Conservation (phyloP, 1,284 basidiomycete genomes). For the Naganishia sp. region DNA sequence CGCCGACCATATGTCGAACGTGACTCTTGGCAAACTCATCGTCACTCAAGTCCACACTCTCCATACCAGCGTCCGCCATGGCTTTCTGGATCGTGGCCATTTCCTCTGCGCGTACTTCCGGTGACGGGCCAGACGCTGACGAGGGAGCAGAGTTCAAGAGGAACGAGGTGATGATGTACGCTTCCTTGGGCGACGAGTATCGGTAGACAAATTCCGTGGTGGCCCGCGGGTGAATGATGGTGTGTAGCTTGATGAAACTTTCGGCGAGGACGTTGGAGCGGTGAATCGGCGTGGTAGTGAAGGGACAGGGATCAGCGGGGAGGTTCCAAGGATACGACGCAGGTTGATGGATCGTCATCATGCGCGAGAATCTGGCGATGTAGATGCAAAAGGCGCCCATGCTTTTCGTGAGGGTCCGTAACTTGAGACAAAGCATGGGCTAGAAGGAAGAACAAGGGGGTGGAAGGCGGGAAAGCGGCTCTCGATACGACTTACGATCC, state of each 20-base stretch:
- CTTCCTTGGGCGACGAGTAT: constrained; percentile 60
- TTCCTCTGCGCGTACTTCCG: constrained; percentile 63
- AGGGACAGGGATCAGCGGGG: constrained; percentile 15
- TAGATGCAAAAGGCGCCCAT: constrained; percentile 18
- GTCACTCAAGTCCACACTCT: constrained; percentile 84
- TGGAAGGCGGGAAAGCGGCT: constrained; percentile 17
- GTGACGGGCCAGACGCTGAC: constrained; percentile 51
- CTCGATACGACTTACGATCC: constrained; percentile 66
- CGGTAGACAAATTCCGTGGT: constrained; percentile 98
- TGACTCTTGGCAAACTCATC: constrained; percentile 96
- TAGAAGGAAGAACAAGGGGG: not conserved
- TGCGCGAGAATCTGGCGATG: constrained; percentile 12
- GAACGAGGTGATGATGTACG: constrained; percentile 90
- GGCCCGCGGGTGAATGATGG: constrained; percentile 81
- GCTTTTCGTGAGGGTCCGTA: constrained; percentile 23
- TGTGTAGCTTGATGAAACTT: constrained; percentile 86
- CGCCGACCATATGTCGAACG: constrained; percentile 90
- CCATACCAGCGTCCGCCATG: constrained; percentile 71
- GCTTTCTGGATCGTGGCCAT: constrained; percentile 66
- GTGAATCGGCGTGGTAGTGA: constrained; percentile 9
- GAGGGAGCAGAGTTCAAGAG: constrained; percentile 64
- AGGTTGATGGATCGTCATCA: not conserved
- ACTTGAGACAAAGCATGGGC: constrained; percentile 30
- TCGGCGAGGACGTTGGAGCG: constrained; percentile 12
- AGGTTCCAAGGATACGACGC: constrained; percentile 7